Evolutionary conservation across 768 basidiomycete species (phyloP), one percentile per base, ranked within the genome.

Genomic region (Termitomyces sp.): DNA sequence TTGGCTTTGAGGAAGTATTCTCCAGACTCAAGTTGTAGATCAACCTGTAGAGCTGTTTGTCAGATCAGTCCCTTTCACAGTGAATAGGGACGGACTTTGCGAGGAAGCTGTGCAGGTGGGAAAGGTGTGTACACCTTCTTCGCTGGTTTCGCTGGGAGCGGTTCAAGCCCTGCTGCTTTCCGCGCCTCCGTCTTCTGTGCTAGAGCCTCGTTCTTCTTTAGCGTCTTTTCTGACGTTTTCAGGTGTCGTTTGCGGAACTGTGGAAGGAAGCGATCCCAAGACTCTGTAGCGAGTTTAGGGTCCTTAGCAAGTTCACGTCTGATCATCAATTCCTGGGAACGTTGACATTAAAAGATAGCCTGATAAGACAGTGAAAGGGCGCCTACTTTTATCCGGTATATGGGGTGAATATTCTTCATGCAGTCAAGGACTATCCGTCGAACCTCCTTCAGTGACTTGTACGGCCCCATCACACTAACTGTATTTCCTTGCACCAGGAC

Each of bases 321-420:
- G 65, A 99, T 94, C 97, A 99, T 99, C 29, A 99, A 81, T 74
- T 98, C 97, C 94, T 95, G 12, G 31, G 31, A 26, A 29, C 22
- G 2, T 60, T 56, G 31, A 51, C 18, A 10, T 36, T 12, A 33
- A 15, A n/a, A 16, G 13, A 24, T 2, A 18, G 33, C n/a, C n/a
- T 5, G 31, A 39, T 22, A 28, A 31, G 44, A 31, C 31, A 46
- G 62, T 5, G 9, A 65, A 31, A 20, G 12, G 18, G 29, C 28
- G 12, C 64, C 22, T 41, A 92, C 94, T 74, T 99, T 99, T 73
- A 99, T 99, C 65, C 94, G 87, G 70, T 99, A 99, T 68, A 99
- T 98, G 1, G 97, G 97, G 68, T 99, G 97, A 54, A 98, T 90
- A 69, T 99, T 99, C 75, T 89, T 94, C 97, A 99, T 98, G 76